Conservation (phyloP, 306 rosid genomes). For the Carpinus fangiana region DNA sequence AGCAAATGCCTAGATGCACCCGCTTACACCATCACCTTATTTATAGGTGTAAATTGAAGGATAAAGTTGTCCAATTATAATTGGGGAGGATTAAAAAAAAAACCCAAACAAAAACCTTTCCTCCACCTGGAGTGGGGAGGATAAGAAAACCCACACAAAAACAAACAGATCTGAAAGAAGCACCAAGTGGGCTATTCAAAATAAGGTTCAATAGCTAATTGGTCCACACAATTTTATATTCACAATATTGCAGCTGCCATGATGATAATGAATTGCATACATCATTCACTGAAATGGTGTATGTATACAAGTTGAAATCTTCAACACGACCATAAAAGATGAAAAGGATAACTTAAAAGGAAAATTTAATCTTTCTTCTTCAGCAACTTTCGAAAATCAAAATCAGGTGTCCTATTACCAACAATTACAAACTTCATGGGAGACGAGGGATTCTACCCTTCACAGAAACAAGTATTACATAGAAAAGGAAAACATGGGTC, state of each 20-base stretch:
- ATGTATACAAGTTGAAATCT: background rate
- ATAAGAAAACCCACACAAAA: background rate
- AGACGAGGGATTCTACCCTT: background rate
- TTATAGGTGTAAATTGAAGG: background rate
- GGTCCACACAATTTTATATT: background rate
- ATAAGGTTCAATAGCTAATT: background rate
- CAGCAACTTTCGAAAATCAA: background rate
- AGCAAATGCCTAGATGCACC: too few species aligned
- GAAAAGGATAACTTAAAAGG: background rate
- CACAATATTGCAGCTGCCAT: background rate
- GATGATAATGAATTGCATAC: background rate
- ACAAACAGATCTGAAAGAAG: background rate
- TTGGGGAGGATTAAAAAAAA: background rate
- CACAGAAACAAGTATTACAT: background rate
- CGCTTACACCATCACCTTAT: background rate
- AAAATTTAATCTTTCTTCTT: background rate
- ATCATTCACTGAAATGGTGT: background rate
- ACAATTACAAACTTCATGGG: too few species aligned
- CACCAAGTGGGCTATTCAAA: background rate
- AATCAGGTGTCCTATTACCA: too few species aligned
- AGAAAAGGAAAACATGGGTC: background rate
- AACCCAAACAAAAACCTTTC: background rate
- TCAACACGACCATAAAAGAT: background rate
- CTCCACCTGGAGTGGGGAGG: background rate
- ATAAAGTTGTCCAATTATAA: background rate